Conservation (phyloP, 1,284 basidiomycete species). For the Austroboletus olivaceoglutinosus region DNA sequence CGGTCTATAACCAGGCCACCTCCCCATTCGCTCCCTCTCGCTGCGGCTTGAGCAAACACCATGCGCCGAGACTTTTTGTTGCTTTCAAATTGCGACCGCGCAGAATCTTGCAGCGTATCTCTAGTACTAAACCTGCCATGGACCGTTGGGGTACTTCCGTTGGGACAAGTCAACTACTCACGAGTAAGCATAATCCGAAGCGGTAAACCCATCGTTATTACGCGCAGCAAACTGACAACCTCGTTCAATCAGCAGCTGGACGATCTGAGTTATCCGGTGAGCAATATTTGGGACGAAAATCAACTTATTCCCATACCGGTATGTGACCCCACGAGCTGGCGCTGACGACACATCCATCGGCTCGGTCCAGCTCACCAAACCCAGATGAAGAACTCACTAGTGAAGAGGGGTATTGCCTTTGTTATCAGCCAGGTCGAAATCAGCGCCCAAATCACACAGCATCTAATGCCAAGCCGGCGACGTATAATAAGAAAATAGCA, state of each 20-base stretch:
- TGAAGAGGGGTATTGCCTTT: slow-evolving; percentile 92
- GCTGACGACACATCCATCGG: slow-evolving; percentile 38
- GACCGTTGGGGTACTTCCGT: slow-evolving; percentile 11
- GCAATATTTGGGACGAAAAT: slow-evolving; percentile 11
- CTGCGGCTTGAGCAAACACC: slow-evolving; percentile 66
- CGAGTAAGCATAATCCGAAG: slow-evolving; percentile 92
- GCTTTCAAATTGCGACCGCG: slow-evolving; percentile 67
- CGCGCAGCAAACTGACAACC: slow-evolving; percentile 79
- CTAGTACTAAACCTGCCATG: slow-evolving; percentile 57
- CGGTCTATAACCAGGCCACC: slow-evolving; percentile 37
- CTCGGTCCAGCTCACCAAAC: slow-evolving; percentile 7
- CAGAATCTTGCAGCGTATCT: slow-evolving; percentile 75
- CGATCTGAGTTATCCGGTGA: slow-evolving; percentile 49
- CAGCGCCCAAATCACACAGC: slow-evolving; percentile 85
- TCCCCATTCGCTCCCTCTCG: slow-evolving; percentile 59
- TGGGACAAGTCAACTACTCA: slow-evolving; percentile 40
- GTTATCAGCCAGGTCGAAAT: slow-evolving; percentile 84
- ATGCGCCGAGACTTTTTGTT: slow-evolving; percentile 72
- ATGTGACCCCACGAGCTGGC: slow-evolving; percentile 85
- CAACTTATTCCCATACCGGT: slow-evolving; percentile 44
- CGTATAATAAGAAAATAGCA: slow-evolving; percentile 20
- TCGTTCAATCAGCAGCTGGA: slow-evolving; percentile 84
- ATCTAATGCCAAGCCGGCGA: slow-evolving; percentile 49
- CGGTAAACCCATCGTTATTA: slow-evolving; percentile 89
- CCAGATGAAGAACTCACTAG: slow-evolving; percentile 57